phyloP scores from a whole-genome alignment of 306 rosid species.

The Castanea mollissima region DNA sequence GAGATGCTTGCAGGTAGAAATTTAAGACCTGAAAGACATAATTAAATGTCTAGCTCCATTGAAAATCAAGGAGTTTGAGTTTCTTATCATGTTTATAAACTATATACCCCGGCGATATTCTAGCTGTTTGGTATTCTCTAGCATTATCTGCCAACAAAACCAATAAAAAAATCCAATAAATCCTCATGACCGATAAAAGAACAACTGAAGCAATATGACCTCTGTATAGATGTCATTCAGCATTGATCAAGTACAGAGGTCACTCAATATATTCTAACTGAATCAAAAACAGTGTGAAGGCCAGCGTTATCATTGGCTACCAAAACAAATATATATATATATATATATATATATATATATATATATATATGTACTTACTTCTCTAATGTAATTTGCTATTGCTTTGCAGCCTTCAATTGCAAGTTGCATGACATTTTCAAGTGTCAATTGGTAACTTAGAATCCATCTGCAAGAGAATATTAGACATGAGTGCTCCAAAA shows the following conservation, averaged over 20 bases:
- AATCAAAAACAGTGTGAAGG: background rate
- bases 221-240: background rate
- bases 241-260: background rate
- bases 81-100: constrained; percentile 16
- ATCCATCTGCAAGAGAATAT: constrained; percentile 67
- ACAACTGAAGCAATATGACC: constrained; percentile 1
- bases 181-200: background rate
- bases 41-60: background rate
- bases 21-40: background rate
- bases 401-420: constrained; percentile 96
- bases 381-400: constrained; percentile 71
- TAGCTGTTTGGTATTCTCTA: constrained; percentile 75
- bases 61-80: background rate
- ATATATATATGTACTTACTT: constrained; percentile 41
- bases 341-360: too few species aligned
- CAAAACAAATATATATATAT: too few species aligned
- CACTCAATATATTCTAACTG: background rate
- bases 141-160: constrained; percentile 52
- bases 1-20: background rate
- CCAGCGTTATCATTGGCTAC: background rate
- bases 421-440: constrained; percentile 84
- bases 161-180: constrained; percentile 13
- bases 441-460: constrained; percentile 79
- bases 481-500: constrained; percentile 15
- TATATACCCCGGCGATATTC: constrained; percentile 66